These are phyloP conservation scores for Fusarium napiforme DNA, from an alignment of 2,329 filamentous ascomycete genomes.

Conservation along the genomic window DNA sequence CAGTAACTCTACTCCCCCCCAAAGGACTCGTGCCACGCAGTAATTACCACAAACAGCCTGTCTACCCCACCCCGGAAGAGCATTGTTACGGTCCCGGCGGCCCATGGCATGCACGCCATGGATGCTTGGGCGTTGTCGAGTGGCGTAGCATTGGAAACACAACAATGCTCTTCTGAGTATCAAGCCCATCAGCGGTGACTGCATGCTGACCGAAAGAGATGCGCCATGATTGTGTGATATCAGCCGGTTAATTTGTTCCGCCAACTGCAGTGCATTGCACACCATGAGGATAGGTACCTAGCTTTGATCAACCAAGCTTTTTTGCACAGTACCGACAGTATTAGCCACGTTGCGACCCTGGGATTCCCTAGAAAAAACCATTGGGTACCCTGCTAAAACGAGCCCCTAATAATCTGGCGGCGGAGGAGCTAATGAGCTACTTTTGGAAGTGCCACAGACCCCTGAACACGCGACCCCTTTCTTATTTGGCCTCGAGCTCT, in stretches of 20 bases:
- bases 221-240: background rate
- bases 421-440: conserved; percentile 9
- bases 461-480: conserved; percentile 41
- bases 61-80: conserved; percentile 4
- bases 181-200: background rate
- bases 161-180: background rate
- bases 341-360: conserved; percentile 11
- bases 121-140: background rate
- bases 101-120: background rate
- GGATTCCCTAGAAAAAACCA: background rate
- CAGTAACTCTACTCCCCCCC: background rate
- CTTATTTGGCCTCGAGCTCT: conserved; percentile 30
- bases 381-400: conserved; percentile 7
- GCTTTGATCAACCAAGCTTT: background rate
- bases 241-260: background rate
- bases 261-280: background rate
- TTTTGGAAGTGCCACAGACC: background rate
- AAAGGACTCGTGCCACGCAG: background rate
- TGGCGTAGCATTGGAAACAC: conserved; percentile 5
- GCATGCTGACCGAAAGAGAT: background rate
- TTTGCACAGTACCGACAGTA: background rate
- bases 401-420: conserved; percentile 20
- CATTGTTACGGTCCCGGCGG: conserved; percentile 9
- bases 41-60: conserved; percentile 1
- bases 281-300: background rate